A percentile compares a stretch with the other conserved stretches of the same genome.
phyloP scores from a whole-genome alignment of 2,329 filamentous ascomycete genomes.

The Monosporascus sp. region DNA sequence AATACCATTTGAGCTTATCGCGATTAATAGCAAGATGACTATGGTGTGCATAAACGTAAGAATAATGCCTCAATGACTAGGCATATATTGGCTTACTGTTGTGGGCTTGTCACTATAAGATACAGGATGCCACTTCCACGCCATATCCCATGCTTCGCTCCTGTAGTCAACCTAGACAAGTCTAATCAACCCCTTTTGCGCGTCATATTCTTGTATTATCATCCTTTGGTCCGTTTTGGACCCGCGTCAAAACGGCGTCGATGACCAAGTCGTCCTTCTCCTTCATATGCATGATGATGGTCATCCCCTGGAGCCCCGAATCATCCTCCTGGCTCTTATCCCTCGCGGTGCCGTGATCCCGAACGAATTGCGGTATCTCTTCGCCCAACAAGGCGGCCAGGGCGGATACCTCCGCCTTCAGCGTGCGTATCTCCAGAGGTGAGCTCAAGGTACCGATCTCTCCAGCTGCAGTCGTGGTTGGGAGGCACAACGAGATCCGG shows the following conservation, averaged over 20 bases:
- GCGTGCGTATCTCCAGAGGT: conserved; percentile 34
- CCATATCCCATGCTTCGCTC: no score
- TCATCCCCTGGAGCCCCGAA: conserved; percentile 42
- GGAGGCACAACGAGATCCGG: conserved; percentile 31
- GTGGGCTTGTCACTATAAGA: no score
- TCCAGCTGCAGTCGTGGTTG: conserved; percentile 39
- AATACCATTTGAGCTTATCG: no score
- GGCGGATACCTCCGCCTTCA: conserved; percentile 34
- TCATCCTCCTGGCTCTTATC: conserved; percentile 15
- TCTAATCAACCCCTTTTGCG: no score
- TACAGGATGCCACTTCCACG: no score
- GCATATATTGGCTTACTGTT: no score
- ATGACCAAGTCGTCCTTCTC: conserved; percentile 47
- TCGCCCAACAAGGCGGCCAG: neutral
- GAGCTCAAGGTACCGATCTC: conserved; percentile 35
- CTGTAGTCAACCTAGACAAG: no score
- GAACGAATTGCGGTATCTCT: neutral
- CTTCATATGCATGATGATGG: conserved; percentile 45
- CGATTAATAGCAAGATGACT: no score
- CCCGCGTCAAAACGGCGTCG: conserved; percentile 38
- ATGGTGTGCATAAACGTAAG: no score
- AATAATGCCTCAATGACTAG: no score
- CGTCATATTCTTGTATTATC: no score
- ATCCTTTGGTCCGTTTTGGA: neutral
- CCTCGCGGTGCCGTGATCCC: conserved; percentile 3